Conservation (phyloP, 371 early-diverging fungal genomes). For the Mucor mucedo region DNA sequence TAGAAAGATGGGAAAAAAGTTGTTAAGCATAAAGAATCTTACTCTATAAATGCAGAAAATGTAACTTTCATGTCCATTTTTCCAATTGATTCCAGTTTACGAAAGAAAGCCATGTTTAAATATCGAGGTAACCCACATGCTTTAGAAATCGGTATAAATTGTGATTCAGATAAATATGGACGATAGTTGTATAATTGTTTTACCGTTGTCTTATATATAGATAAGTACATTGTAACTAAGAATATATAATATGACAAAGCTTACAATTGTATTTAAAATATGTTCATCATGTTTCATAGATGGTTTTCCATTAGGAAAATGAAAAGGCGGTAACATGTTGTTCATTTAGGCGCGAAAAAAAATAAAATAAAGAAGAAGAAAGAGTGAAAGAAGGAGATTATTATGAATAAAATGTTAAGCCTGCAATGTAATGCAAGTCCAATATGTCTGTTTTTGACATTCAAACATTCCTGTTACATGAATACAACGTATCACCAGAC, state of each 20-base stretch:
- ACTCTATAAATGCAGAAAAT: slow-evolving; percentile 25
- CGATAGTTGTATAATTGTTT: slow-evolving; percentile 16
- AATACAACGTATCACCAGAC: slow-evolving; percentile 8
- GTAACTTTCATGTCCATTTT: slow-evolving; percentile 6
- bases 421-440: slow-evolving; percentile 20
- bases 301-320: slow-evolving; percentile 15
- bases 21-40: not conserved
- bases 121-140: slow-evolving; percentile 64
- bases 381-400: slow-evolving; percentile 3
- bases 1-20: not conserved
- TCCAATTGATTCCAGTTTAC: slow-evolving; percentile 42
- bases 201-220: slow-evolving; percentile 12
- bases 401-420: slow-evolving; percentile 2
- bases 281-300: slow-evolving; percentile 3
- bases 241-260: not conserved
- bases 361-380: slow-evolving; percentile 44
- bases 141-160: slow-evolving; percentile 60
- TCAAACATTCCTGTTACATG: slow-evolving; percentile 24
- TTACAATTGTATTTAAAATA: slow-evolving; percentile 15
- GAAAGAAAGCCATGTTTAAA: slow-evolving; percentile 66
- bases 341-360: slow-evolving; percentile 5
- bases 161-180: slow-evolving; percentile 40
- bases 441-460: slow-evolving; percentile 25
- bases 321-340: slow-evolving; percentile 15
- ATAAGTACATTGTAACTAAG: not conserved